Conservation (phyloP, 768 basidiomycete species). For the Cubamyces sp. region DNA sequence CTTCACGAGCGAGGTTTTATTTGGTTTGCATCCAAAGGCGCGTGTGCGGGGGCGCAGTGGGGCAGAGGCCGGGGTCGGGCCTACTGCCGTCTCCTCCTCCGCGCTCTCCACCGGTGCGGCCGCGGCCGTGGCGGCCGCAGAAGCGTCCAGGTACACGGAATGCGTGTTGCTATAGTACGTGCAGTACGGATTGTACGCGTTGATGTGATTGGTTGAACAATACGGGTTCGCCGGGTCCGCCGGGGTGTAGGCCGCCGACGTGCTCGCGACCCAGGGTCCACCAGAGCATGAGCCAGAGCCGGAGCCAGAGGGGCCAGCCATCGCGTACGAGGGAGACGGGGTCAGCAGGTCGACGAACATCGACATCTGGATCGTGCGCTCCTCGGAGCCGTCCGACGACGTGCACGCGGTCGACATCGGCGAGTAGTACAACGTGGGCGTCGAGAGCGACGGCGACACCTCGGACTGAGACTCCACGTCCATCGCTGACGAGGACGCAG, state of each 20-base stretch:
- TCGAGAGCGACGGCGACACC: slow-evolving; percentile 31
- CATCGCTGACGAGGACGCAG: slow-evolving; percentile 1
- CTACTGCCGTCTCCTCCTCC: not conserved
- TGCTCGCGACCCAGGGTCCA: slow-evolving; percentile 19
- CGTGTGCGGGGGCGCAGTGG: too few species aligned
- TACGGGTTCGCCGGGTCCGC: slow-evolving; percentile 23
- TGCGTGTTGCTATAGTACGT: not conserved
- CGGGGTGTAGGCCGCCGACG: slow-evolving; percentile 13
- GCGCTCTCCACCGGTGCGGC: not conserved
- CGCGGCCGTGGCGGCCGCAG: too few species aligned
- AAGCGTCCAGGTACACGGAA: slow-evolving; percentile 1
- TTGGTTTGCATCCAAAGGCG: too few species aligned
- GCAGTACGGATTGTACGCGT: slow-evolving; percentile 2
- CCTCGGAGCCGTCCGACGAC: slow-evolving; percentile 35
- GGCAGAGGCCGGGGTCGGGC: too few species aligned
- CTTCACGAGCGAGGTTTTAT: too few species aligned
- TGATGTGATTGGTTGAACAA: not conserved
- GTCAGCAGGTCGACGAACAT: slow-evolving; percentile 26
- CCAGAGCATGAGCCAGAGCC: not conserved
- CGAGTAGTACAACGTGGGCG: slow-evolving; percentile 33
- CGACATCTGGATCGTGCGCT: slow-evolving; percentile 31
- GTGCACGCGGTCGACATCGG: slow-evolving; percentile 34
- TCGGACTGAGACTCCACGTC: slow-evolving; percentile 18
- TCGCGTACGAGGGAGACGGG: slow-evolving; percentile 12
- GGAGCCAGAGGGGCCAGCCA: not conserved